Conservation (phyloP, 306 rosid species). For the Myrica gale region DNA sequence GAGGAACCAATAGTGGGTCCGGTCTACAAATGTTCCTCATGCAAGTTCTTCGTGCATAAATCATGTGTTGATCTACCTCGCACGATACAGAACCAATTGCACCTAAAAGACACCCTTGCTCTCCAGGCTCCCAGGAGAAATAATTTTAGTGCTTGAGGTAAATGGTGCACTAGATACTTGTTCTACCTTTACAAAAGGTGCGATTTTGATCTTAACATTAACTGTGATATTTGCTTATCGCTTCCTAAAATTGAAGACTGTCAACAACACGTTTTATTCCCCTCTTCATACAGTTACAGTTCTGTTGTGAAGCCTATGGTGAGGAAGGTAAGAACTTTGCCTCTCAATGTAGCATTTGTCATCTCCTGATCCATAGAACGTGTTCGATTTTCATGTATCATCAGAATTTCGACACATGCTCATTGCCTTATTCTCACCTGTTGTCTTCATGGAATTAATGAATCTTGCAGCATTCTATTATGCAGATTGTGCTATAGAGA, state of each 20-base stretch:
- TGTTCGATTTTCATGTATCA: background rate
- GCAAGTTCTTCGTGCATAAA: too few relatives aligned
- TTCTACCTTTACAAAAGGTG: background rate
- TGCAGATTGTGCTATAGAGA: background rate
- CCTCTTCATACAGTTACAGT: background rate
- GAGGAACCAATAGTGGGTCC: too few relatives aligned
- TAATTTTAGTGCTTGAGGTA: background rate
- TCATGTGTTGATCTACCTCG: too few relatives aligned
- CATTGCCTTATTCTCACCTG: background rate
- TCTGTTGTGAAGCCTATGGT: background rate
- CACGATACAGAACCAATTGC: background rate
- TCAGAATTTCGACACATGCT: background rate
- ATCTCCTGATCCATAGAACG: background rate
- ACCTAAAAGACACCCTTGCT: background rate
- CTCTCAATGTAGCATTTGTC: background rate
- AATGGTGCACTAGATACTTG: background rate
- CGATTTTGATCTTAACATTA: background rate
- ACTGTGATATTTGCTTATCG: background rate
- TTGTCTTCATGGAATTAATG: too few relatives aligned
- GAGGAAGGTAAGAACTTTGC: background rate
- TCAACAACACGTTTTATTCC: background rate
- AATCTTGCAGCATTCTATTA: too few relatives aligned
- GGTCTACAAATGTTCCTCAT: too few relatives aligned
- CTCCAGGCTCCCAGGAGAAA: accelerated
- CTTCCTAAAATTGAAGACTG: background rate